Evolutionary conservation across 257 asterid genomes (phyloP), one percentile per base, ranked within the genome.

Genomic region (Jacaranda copaia): DNA sequence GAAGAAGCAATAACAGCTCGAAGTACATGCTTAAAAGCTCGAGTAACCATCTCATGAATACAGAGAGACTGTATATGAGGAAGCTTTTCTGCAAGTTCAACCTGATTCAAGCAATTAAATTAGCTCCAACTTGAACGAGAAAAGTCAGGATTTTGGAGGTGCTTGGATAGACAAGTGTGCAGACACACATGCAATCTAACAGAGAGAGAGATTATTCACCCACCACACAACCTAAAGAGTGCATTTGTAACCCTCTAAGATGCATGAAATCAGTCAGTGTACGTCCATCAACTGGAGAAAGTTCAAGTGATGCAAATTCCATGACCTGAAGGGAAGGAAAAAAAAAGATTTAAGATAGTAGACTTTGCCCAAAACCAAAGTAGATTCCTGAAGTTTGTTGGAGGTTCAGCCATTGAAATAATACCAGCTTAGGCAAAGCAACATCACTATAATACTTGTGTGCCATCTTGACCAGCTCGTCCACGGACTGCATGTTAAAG

Each of bases 221-320:
- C 85, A 96, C 99, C 99, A 96, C 97, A 46, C 86, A 92, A 78
- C 99, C 99, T 84, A 93, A 82, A 78, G 99, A 96, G 76, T 85
- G 84, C 97, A 96, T 90, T 80, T 87, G 90, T 79, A 96, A 80
- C 77, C 99, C 99, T 88, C 98, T 88, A 72, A 93, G 91, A 85
- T 96, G 99, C 99, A 96, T 96, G 92, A 96, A 93, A 77, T 96
- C 99, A 42, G 99, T 93, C 70, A 96, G 80, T 2, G 98, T 96
- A 62, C 97, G 94, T 20, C 99, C 99, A 85, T 96, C 99, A 81
- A 93, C 99, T 32, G 99, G 98, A 81, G 99, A 96, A 78, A 96
- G 99, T 80, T 96, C 99, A 66, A 96, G 96, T 38, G 98, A 96
- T 79, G 97, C 98, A 83, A 96, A 93, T 89, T 96, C 99, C 53